Evolutionary conservation across 2,329 filamentous ascomycete genomes (phyloP), one percentile per base, ranked within the genome.

Genomic region (Cercospora sesami): DNA sequence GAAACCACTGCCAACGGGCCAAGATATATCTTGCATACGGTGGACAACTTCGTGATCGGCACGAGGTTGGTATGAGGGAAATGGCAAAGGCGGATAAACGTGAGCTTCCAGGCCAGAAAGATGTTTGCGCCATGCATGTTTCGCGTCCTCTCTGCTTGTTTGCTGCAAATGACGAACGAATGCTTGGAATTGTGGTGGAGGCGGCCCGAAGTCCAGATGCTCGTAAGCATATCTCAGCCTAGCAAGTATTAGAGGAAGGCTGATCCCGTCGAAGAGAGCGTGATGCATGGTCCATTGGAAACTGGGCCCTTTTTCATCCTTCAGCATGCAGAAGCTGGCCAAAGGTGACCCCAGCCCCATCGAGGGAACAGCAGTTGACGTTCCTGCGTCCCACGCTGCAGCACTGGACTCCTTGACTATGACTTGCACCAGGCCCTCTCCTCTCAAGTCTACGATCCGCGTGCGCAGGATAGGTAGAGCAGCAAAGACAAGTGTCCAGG

Each of bases 211-310:
- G 26, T 55, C 16, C 26, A 31, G 45, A 33, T 55, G 42, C 10
- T 57, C 28, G 53, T 68, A 69, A 5, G 31, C 45, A 4, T 45
- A 16, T 10, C 58, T 23, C 9, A 81, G 72, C 42, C 70, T 68
- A 14, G 78, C 70, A 12, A 79, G 67, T 9, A 82, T 72, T 21
- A 81, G 69, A 1, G 75, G 72, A 66, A 78, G 73, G 1, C 78
- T 78, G 75, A 77, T 80, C 0, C 79, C 80, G 72, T 82, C 80
- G 67, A 81, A 82, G 0, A 81, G 58, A 1, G 77, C 75, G 68
- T 82, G 80, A 62, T 82, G 80, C 18, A 79, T 73, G 23, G n/a
- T 66, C 61, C 63, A 45, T 5, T 64, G 28, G 36, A 69, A 69
- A 18, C 12, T 16, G 26, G 26, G 14, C n/a, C 23, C 14, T 12